Conservation (phyloP, 371 early-diverging fungal genomes). For the Funneliformis caledonium region DNA sequence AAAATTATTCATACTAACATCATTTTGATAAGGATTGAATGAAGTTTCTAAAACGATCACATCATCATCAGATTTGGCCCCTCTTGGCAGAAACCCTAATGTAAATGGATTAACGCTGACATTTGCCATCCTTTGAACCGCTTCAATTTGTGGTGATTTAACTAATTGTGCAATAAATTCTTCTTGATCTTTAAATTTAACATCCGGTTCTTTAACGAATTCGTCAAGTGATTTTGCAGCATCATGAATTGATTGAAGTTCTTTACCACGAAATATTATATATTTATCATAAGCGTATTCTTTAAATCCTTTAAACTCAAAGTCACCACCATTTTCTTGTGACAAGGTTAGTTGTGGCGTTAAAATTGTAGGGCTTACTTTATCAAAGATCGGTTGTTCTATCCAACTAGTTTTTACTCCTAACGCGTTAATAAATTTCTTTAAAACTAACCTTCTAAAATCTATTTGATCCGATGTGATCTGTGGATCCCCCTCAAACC, state of each 20-base stretch:
- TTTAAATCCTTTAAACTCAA: background rate
- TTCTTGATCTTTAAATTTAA: background rate
- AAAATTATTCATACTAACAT: slow-evolving; percentile 60
- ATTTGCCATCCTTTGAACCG: slow-evolving; percentile 38
- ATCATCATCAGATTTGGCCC: slow-evolving; percentile 22
- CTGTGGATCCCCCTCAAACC: slow-evolving; percentile 48
- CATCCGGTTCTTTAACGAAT: slow-evolving; percentile 1
- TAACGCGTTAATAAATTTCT: background rate
- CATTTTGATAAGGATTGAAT: slow-evolving; percentile 48
- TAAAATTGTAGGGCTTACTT: background rate
- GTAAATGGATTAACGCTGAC: slow-evolving; percentile 35
- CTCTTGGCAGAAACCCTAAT: background rate
- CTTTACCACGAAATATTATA: background rate
- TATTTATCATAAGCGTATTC: slow-evolving; percentile 34
- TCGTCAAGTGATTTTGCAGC: background rate
- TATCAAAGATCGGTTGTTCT: background rate
- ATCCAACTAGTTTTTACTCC: background rate
- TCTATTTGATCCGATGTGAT: slow-evolving; percentile 50
- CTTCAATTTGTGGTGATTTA: slow-evolving; percentile 12
- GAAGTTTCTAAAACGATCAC: slow-evolving; percentile 46
- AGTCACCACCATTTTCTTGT: background rate
- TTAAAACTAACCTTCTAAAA: background rate
- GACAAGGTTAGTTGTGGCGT: background rate
- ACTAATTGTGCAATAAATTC: slow-evolving; percentile 18
- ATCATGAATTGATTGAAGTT: background rate